These are phyloP conservation scores for Chaetomiaceae sp. DNA, from an alignment of 2,329 filamentous ascomycete genomes.

Conservation along the genomic window DNA sequence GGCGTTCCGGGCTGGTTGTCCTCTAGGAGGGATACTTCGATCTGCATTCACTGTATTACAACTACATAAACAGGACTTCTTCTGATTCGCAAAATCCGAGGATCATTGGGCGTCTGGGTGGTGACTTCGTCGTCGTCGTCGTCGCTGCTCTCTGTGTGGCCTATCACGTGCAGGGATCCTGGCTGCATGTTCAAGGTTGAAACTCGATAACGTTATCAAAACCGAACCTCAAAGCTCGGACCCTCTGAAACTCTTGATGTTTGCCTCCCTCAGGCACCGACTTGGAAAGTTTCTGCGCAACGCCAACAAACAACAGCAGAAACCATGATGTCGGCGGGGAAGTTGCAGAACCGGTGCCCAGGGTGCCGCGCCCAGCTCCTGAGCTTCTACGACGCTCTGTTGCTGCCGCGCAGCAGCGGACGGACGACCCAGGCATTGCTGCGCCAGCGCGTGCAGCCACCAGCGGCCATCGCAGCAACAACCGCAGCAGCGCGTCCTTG, in stretches of 20 bases:
- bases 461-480: slow-evolving; percentile 1
- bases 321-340: slow-evolving; percentile 37
- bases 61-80: too few species aligned
- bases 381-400: slow-evolving; percentile 34
- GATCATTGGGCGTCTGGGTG: too few species aligned
- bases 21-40: too few species aligned
- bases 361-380: slow-evolving; percentile 36
- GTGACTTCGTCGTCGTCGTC: not conserved
- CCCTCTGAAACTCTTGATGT: slow-evolving; percentile 16
- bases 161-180: slow-evolving; percentile 13
- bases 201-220: not conserved
- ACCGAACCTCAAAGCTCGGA: slow-evolving; percentile 9
- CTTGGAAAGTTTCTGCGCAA: not conserved
- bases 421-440: slow-evolving; percentile 17
- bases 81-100: too few species aligned
- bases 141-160: not conserved
- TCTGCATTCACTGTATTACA: too few species aligned
- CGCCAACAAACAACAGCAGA: slow-evolving; percentile 9
- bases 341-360: slow-evolving; percentile 35
- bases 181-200: too few species aligned
- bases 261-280: not conserved
- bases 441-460: slow-evolving; percentile 3
- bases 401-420: slow-evolving; percentile 23
- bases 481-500: slow-evolving; percentile 9
- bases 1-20: slow-evolving; percentile 9